Conservation (phyloP, 192 early-diverging fungal species). For the Entophlyctis helioformis region DNA sequence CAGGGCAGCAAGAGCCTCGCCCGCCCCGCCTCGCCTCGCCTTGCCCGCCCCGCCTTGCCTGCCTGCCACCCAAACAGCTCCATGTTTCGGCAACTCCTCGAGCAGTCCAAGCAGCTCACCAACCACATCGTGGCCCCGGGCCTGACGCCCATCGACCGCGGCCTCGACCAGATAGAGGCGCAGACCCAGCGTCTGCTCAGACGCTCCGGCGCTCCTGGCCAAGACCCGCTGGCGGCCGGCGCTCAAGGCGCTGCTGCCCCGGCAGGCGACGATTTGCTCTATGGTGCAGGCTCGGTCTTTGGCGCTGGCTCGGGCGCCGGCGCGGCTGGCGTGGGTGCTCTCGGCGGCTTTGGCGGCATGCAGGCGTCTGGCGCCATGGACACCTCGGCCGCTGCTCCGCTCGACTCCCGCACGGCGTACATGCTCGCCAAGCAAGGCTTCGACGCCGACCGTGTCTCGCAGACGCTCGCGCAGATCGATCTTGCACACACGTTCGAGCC, state of each 20-base stretch:
- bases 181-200: conserved; percentile 66
- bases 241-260: no score
- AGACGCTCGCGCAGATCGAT: conserved; percentile 50
- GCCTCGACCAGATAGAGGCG: conserved; percentile 78
- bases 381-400: neutral
- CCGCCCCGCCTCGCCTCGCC: no score
- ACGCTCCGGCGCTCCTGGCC: conserved; percentile 9
- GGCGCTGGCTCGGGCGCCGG: conserved; percentile 13
- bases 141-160: conserved; percentile 68
- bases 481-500: conserved; percentile 62
- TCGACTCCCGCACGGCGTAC: conserved; percentile 32
- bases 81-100: conserved; percentile 47
- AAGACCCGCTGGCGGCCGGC: conserved; percentile 8
- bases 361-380: no score
- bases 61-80: no score
- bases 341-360: conserved; percentile 26
- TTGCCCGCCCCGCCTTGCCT: no score
- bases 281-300: no score
- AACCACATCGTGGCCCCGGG: conserved; percentile 54
- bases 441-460: conserved; percentile 58
- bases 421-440: conserved; percentile 70
- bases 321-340: conserved; percentile 16
- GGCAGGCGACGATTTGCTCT: conserved; percentile 17
- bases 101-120: conserved; percentile 65
- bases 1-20: no score